These are phyloP conservation scores for Zizania latifolia DNA, from an alignment of 176 grass and related monocot genomes.

Conservation along the genomic window DNA sequence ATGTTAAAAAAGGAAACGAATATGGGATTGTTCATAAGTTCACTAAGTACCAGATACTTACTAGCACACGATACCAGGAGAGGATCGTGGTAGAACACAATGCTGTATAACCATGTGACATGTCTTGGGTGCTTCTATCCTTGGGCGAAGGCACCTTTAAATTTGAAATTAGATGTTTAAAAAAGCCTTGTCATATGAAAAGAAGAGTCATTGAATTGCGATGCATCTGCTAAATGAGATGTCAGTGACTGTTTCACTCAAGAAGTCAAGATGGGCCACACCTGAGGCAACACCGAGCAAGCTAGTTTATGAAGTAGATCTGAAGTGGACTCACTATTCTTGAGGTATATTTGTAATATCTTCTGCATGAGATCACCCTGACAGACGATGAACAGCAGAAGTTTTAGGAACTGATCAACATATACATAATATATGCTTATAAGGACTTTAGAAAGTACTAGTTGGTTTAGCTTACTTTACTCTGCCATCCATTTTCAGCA, in stretches of 20 bases:
- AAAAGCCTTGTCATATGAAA: conserved; percentile 4
- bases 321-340: conserved; percentile 64
- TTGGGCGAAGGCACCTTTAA: conserved; percentile 45
- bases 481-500: conserved; percentile 50
- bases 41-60: conserved; percentile 40
- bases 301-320: conserved; percentile 59
- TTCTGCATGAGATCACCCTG: conserved; percentile 74
- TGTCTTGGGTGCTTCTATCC: conserved; percentile 45
- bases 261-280: conserved; percentile 37
- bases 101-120: conserved; percentile 41
- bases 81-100: conserved; percentile 57
- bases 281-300: conserved; percentile 34
- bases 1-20: conserved; percentile 11
- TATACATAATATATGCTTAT: background rate
- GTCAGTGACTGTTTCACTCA: conserved; percentile 12
- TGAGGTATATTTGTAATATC: conserved; percentile 80
- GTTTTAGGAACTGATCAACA: conserved; percentile 17
- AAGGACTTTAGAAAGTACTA: conserved; percentile 8
- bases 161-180: conserved; percentile 29
- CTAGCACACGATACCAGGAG: conserved; percentile 75
- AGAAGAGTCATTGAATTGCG: background rate
- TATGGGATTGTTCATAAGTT: background rate
- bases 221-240: background rate
- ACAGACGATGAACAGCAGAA: conserved; percentile 8
- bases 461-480: conserved; percentile 56